Percentiles rank a stretch among this genome's conserved stretches.
Evolutionary conservation across 2,329 filamentous ascomycete species (phyloP).

Genomic region (Trichoderma gracile): DNA sequence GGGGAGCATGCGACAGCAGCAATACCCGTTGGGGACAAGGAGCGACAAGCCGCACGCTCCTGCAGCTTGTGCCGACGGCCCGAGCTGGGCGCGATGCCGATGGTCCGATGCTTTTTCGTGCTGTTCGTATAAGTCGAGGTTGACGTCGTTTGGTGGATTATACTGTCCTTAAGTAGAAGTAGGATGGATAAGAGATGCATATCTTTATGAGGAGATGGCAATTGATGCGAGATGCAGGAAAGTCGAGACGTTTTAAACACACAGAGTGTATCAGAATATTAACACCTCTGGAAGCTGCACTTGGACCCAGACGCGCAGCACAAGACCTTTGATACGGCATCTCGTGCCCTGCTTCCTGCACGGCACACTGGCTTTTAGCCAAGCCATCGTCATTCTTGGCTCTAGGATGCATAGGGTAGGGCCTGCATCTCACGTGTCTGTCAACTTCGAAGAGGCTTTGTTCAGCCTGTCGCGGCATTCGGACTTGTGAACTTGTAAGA

Average conservation of each 20-base stretch:
- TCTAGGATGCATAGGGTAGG: conserved; percentile 15
- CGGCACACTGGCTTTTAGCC: too few species aligned
- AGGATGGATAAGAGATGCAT: too few species aligned
- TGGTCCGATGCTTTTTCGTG: conserved; percentile 1
- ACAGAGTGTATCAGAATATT: too few species aligned
- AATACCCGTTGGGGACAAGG: conserved; percentile 9
- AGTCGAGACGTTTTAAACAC: not conserved
- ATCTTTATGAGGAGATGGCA: too few species aligned
- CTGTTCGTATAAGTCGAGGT: not conserved
- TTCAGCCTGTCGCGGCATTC: conserved; percentile 14
- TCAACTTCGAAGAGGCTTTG: not conserved
- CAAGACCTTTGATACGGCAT: not conserved
- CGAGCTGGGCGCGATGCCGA: conserved; percentile 8
- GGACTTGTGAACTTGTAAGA: not conserved
- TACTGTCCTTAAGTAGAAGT: too few species aligned
- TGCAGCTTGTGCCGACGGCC: conserved; percentile 17
- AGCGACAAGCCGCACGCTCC: not conserved
- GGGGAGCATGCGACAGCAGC: not conserved
- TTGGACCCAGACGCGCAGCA: not conserved
- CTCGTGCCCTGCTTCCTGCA: not conserved
- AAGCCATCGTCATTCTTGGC: too few species aligned
- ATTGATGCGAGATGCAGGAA: not conserved
- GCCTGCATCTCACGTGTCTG: not conserved
- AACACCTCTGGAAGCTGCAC: too few species aligned
- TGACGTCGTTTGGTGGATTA: too few species aligned